Base-by-base conservation (phyloP, 2,329 filamentous ascomycete genomes). In the Colletotrichum sp. region DNA sequence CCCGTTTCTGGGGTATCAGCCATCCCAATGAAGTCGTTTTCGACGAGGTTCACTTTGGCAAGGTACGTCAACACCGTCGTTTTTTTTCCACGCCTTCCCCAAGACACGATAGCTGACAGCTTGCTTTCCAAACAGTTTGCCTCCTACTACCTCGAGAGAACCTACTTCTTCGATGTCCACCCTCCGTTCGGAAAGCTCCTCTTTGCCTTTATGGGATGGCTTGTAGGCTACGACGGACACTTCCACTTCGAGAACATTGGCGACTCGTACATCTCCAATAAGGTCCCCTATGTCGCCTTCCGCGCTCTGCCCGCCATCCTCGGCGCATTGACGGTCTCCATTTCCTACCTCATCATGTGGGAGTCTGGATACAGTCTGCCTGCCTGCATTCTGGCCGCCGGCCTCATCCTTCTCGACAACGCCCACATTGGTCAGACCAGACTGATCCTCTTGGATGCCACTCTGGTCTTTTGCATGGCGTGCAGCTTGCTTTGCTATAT, bases 181-280 rank as follows among this genome's bases (percentile, higher is more conserved):
- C 97, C 97, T 78, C 97, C 97, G 18, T 97, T 99, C 80, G 97
- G 95, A 84, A 99, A 99, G 89, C 95, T 99, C 74, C 92, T 99
- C 65, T 98, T 98, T 82, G 97, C 96, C 78, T 91, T 98, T 77
- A 95, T 98, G 86, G 97, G 97, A 83, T 99, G 97, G 97, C 90
- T 98, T 69, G 94, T 98, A 67, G 97, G 97, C 81, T 99, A 98
- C 84, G 95, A 98, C 86, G 97, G 97, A 78, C 93, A 96, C 82
- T 99, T 98, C 86, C 92, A 98, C 82, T 99, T 99, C 85, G 97
- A 99, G 79, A 99, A 98, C 87, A 99, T 99, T 83, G 97, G 97
- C 81, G 97, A 98, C 83, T 98, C 96, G 21, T 99, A 99, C 88
- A 94, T 98, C 80, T 90, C 93, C 74, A 98, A 99, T 89, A 97